Percentiles rank a stretch among this genome's conserved stretches.
phyloP scores from a whole-genome alignment of 2,329 filamentous ascomycete genomes.

The Colletotrichum cuscutae region DNA sequence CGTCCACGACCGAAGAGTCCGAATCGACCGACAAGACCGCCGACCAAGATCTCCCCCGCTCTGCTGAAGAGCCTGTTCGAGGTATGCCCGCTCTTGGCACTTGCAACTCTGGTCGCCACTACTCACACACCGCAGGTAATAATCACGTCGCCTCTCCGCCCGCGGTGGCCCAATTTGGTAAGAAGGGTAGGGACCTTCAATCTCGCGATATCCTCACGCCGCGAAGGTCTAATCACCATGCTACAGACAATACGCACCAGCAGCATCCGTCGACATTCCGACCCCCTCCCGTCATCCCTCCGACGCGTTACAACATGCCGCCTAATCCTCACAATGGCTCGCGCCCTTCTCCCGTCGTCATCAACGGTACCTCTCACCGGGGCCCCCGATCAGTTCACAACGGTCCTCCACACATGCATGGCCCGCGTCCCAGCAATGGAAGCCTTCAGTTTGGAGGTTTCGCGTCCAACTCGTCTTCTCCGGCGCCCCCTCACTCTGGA shows the following conservation, averaged over 20 bases:
- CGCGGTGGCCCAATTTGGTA: background rate
- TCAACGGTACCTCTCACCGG: constrained; percentile 46
- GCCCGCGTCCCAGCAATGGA: constrained; percentile 63
- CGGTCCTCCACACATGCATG: constrained; percentile 54
- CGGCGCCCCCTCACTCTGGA: constrained; percentile 60
- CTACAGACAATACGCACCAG: constrained; percentile 13
- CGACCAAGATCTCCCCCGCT: constrained; percentile 3
- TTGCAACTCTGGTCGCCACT: background rate
- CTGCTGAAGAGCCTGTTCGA: constrained; percentile 1
- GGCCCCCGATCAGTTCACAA: constrained; percentile 47
- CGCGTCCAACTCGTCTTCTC: constrained; percentile 68
- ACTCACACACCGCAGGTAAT: constrained; percentile 4
- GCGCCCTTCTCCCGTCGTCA: constrained; percentile 42
- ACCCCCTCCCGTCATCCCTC: constrained; percentile 45
- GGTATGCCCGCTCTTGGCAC: constrained; percentile 1
- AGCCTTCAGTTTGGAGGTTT: constrained; percentile 68
- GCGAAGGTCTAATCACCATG: background rate
- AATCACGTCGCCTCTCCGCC: background rate
- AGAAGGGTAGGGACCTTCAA: background rate
- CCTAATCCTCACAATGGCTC: constrained; percentile 35
- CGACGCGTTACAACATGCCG: constrained; percentile 53
- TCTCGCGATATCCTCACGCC: background rate
- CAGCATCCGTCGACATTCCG: constrained; percentile 32
- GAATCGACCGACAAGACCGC: constrained; percentile 28
- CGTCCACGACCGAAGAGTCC: constrained; percentile 8